Base-by-base conservation (phyloP, 805 yeast genomes). In the Candida railenensis region DNA sequence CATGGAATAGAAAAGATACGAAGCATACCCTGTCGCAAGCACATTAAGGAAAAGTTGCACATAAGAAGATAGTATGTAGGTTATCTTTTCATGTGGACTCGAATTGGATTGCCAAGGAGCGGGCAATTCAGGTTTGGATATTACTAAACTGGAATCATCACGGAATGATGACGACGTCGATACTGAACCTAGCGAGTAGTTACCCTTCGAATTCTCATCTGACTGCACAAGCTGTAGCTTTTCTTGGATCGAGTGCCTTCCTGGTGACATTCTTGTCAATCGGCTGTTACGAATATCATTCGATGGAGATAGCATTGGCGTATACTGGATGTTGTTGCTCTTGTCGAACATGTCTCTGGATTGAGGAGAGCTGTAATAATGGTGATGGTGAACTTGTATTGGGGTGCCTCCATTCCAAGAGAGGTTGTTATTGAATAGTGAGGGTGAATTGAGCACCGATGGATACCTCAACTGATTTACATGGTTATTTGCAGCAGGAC, bases 11-110 rank as follows among this genome's bases (percentile, higher is more conserved):
- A 76, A 56, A 25, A 83, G 53, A 36, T 76, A 73, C 4, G 76
- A 54, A 0, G 74, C 74, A 40, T 76, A 76, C 7, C 69, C 48
- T 1, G 78, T 66, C 0, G 82, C 77, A 2, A 71, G 46, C 2
- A 74, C 59, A 55, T 85, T 85, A 48, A 80, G 57, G 2, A 72
- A 40, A 7, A 83, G 53, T 60, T 85, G 91, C 30, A 84, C 58
- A 53, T 84, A 83, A 12, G 90, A 80, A 8, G 84, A 74, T 8
- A 83, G 57, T 22, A 80, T 57, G 55, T 85, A 85, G 4, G 86
- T 80, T 0, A 71, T 62, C 48, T 73, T 74, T 25, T 77, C 80
- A 16, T 66, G 69, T 2, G 89, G 87, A 11, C 66, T 57, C 3
- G 82, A 77, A 4, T 63, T 55, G 4, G 68, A 47, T 4, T 79